A percentile compares a stretch with the other conserved stretches of the same genome.
Evolutionary conservation across 257 asterid species (phyloP).

Genomic region (Linderniella brevidens): DNA sequence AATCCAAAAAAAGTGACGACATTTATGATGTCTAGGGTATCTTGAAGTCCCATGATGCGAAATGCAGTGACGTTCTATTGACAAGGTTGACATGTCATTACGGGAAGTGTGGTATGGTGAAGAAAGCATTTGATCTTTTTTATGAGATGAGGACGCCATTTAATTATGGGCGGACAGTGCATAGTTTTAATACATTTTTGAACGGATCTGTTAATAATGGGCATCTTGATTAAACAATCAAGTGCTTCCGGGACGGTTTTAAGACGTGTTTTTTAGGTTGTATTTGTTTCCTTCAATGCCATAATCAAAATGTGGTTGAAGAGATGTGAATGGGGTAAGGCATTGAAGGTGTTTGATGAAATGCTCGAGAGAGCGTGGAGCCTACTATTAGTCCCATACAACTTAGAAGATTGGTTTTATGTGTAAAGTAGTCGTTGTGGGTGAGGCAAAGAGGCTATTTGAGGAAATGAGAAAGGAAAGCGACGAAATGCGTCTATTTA

Average conservation of each 20-base stretch:
- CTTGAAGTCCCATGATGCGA: slow-evolving; percentile 27
- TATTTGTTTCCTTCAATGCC: slow-evolving; percentile 62
- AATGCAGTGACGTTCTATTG: slow-evolving; percentile 58
- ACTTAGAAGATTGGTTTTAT: slow-evolving; percentile 57
- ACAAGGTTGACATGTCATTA: slow-evolving; percentile 54
- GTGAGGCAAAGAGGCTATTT: slow-evolving; percentile 36
- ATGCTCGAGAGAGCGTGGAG: slow-evolving; percentile 62
- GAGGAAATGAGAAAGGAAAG: slow-evolving; percentile 62
- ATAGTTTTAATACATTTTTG: slow-evolving; percentile 56
- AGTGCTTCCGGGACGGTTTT: slow-evolving; percentile 24
- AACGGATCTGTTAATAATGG: slow-evolving; percentile 43
- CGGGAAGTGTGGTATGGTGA: slow-evolving; percentile 36
- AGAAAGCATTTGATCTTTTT: slow-evolving; percentile 40
- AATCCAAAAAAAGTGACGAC: slow-evolving; percentile 34
- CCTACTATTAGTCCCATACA: slow-evolving; percentile 69
- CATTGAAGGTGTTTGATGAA: slow-evolving; percentile 58
- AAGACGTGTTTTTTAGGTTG: slow-evolving; percentile 45
- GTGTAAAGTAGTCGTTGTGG: slow-evolving; percentile 44
- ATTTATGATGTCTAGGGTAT: slow-evolving; percentile 35
- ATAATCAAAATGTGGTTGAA: slow-evolving; percentile 63
- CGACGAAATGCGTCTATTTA: slow-evolving; percentile 50
- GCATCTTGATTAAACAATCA: slow-evolving; percentile 24
- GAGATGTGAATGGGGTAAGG: slow-evolving; percentile 39
- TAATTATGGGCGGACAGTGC: slow-evolving; percentile 47
- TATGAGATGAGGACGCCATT: slow-evolving; percentile 35